Evolutionary conservation across 495 filamentous ascomycete genomes (phyloP).

Genomic region (Hypoxylon lienhwacheense): DNA sequence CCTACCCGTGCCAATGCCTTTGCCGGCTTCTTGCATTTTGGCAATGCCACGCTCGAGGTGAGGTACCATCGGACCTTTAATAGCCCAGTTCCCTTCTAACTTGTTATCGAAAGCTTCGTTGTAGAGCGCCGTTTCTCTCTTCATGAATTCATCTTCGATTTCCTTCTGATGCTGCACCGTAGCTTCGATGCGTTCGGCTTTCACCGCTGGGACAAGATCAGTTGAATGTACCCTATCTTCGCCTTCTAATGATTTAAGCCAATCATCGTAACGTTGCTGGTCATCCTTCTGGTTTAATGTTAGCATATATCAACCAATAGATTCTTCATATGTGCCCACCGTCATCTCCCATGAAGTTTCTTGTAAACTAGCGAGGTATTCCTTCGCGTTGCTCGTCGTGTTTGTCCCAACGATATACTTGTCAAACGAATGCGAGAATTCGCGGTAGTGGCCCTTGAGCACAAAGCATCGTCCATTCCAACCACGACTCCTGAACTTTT

Average conservation of each 20-base stretch:
- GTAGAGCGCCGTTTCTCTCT: conserved; percentile 40
- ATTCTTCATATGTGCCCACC: conserved; percentile 27
- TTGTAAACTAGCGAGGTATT: conserved; percentile 46
- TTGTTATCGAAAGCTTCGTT: conserved; percentile 41
- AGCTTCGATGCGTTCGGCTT: conserved; percentile 41
- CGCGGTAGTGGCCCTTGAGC: conserved; percentile 53
- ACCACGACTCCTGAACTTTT: conserved; percentile 45
- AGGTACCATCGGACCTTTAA: conserved; percentile 29
- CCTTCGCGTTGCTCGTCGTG: conserved; percentile 45
- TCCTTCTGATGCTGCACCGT: conserved; percentile 46
- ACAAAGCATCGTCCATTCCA: conserved; percentile 52
- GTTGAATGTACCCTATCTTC: conserved; percentile 42
- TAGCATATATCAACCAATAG: not conserved
- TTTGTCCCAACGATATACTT: conserved; percentile 48
- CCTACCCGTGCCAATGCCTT: conserved; percentile 7
- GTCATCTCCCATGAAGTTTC: conserved; percentile 34
- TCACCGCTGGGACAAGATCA: conserved; percentile 43
- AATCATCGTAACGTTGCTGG: conserved; percentile 42
- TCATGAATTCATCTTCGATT: conserved; percentile 45
- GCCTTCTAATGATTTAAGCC: conserved; percentile 42
- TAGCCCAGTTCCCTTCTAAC: conserved; percentile 18
- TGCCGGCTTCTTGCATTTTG: conserved; percentile 34
- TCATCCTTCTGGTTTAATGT: conserved; percentile 39
- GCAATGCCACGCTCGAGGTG: conserved; percentile 25
- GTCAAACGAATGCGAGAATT: conserved; percentile 50